Base-by-base conservation (phyloP, 2,329 filamentous ascomycete species). In the Fusarium odoratissimum region DNA sequence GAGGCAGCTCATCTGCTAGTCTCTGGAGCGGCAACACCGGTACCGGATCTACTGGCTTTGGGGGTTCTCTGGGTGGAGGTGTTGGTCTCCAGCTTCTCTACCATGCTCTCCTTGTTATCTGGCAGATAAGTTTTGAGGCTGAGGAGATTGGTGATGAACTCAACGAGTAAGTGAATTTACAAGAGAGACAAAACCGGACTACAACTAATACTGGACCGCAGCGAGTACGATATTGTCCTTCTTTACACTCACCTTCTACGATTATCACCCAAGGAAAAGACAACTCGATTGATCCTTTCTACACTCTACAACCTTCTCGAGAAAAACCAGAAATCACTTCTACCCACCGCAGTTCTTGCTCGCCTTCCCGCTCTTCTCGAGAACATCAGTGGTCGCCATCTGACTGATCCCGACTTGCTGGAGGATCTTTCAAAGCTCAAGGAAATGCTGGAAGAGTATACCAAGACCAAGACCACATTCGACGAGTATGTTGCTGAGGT, bases 251-350 rank as follows among this genome's bases (percentile, higher is more conserved):
- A 97, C 74, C 91, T 99, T 41, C 87, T 99, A 61, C 92, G 95
- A 60, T 87, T 97, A 45, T 98, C 96, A 5, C 95, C 95, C 48
- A 99, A 99, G 83, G 96, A 98, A 82, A 99, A 99, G 87, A 98
- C 95, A 3, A 98, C 95, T 1, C 91, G 96, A 35, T 88, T 99
- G 60, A 90, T 98, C 49, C 88, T 98, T 48, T 95, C 95, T 14
- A 98, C 95, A 12, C 89, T 99, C 44, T 89, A 92, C 80, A 98
- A 97, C 83, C 91, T 99, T 48, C 90, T 98, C 41, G 85, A 85
- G 48, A 85, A 86, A 68, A 91, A 94, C 86, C 82, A 89, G 84
- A 85, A 93, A 88, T 88, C 93, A 80, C 83, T 91, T 81, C 91
- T 98, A 62, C 95, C 95, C 12, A 92, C 92, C 6, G 95, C 96